Evolutionary conservation across 108 stramenopile genomes (phyloP), one percentile per base, ranked within the genome.

Genomic region (Cyclostephanos tholiformis): DNA sequence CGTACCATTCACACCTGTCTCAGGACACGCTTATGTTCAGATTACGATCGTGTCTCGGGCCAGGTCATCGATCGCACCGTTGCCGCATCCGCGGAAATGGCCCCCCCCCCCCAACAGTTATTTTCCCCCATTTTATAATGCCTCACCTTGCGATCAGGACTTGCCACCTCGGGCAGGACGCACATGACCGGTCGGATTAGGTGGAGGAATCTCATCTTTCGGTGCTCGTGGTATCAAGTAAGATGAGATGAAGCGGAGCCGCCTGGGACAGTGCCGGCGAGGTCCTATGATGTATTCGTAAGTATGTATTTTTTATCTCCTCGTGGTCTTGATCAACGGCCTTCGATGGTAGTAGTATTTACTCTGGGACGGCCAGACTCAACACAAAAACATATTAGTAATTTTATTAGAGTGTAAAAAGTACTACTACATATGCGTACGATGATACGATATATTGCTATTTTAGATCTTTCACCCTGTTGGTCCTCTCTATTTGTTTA

Each of bases 181-280:
- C 91, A 94, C 96, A 98, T 97, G 53, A 98, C 98, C 55, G 98
- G 98, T 46, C 97, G 95, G 74, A 98, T 97, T 71, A 98, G 86
- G 73, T 98, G 98, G 69, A 98, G 87, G 85, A 98, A 98, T 73
- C 97, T 91, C 97, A 98, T 98, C 70, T 75, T 89, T 80, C 25
- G 16, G 43, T 55, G 52, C 52, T 58, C 7, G 16, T 11, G 19
- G 20, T 19, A 5, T 43, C 20, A 17, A 26, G 2, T 22, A 58
- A 11, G 20, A 58, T 58, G 30, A 35, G 0, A 35, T 58, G 57
- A 58, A 11, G 53, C 26, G 52, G 7, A 26, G 23, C 53, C 23
- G 26, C 26, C 23, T 25, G 25, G 26, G n/a, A n/a, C n/a, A 55
- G 23, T 26, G 53, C 9, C 12, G 23, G 53, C 26, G 52, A 4